Base-by-base conservation (phyloP, 805 yeast species). In the Candida khao-thaluensis region DNA sequence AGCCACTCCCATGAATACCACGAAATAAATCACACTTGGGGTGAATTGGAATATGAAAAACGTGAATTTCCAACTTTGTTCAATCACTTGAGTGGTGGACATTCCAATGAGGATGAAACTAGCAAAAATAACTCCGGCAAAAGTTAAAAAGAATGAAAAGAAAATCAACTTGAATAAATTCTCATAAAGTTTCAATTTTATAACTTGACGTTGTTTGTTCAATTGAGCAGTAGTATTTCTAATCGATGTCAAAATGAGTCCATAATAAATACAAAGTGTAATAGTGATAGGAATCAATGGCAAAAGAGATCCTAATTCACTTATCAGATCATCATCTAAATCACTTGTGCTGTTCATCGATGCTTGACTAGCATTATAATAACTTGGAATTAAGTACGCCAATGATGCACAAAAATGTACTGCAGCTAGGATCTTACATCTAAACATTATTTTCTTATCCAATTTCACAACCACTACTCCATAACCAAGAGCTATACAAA, bases 391-490 rank as follows among this genome's bases (percentile, higher is more conserved):
- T 40, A 69, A 56, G 42, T 67, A 69, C 9, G 57, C 41, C 43
- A 64, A 49, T 2, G 69, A 53, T 1, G 72, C 59, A 5, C 48
- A 48, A 50, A 69, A 69, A 44, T 68, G 70, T 26, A 45, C 38
- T 0, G 54, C 72, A 7, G 73, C 74, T 30, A 69, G 52, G n/a
- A 69, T 57, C 45, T 69, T 69, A 50, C 71, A 64, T 41, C 53
- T 79, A 52, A 81, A 69, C 96, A 93, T 87, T 20, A 73, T 54
- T 40, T 78, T 77, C 59, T 78, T 77, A 33, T 89, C 85, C 44
- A 93, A 74, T 46, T 89, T 83, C 32, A 96, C 89, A 55, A 78
- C 80, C 35, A 93, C 98, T 34, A 93, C 89, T 46, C 98, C 97
- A 63, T 90, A 93, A 28, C 99, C 99, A 49, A 90, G 70, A 10